Percentiles rank a stretch among this genome's conserved stretches.
These are phyloP conservation scores for Diospyros lotus DNA, from an alignment of 148 eudicot species.

Conservation along the genomic window DNA sequence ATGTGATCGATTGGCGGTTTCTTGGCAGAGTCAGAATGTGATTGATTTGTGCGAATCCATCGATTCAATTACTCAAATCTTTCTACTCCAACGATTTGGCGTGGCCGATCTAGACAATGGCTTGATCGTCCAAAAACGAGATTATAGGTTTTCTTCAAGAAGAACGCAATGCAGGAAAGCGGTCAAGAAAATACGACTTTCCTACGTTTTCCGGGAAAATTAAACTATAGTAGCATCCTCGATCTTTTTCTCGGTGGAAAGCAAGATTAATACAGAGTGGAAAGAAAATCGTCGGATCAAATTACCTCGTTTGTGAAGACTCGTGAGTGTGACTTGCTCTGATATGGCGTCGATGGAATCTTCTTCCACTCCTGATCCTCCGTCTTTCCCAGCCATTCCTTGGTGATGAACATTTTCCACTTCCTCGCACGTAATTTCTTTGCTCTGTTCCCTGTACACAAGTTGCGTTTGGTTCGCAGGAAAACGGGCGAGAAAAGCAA, in stretches of 20 bases:
- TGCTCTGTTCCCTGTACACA: constrained; percentile 15
- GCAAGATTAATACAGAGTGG: not conserved
- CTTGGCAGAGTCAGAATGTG: too few relatives aligned
- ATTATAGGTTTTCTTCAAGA: not conserved
- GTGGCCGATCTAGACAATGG: not conserved
- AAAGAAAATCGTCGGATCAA: not conserved
- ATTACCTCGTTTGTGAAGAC: constrained; percentile 23
- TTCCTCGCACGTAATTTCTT: constrained; percentile 17
- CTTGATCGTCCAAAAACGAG: not conserved
- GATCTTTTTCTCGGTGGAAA: not conserved
- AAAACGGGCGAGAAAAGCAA: not conserved
- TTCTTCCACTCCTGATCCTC: not conserved
- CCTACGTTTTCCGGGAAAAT: constrained; percentile 12
- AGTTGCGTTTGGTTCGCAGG: constrained; percentile 10
- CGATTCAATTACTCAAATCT: not conserved
- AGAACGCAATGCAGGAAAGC: constrained; percentile 5
- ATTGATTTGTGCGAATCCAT: not conserved
- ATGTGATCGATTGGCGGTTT: too few relatives aligned
- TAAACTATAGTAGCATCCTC: not conserved
- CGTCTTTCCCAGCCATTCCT: constrained; percentile 6
- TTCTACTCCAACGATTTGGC: not conserved
- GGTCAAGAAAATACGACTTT: constrained; percentile 2
- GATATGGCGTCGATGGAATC: constrained; percentile 12
- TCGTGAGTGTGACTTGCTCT: constrained; percentile 14
- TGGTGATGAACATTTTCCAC: not conserved